Conservation (phyloP, 2,329 filamentous ascomycete genomes). For the Magnaporthiopsis rhizophila region DNA sequence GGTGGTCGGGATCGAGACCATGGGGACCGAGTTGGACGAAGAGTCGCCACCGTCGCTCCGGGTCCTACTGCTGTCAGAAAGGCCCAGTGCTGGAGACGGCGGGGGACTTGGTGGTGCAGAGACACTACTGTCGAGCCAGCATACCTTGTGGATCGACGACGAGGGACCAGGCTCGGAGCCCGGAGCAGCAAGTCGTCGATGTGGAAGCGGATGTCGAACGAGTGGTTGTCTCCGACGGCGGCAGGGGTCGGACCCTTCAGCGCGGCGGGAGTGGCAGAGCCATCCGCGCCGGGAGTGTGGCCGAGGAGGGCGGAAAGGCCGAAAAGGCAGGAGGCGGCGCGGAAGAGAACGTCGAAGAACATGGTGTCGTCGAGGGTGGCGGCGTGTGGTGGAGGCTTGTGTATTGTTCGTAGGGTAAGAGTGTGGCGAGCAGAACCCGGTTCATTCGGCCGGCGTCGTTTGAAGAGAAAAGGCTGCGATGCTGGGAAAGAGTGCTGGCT, state of each 20-base stretch:
- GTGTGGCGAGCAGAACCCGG: not conserved
- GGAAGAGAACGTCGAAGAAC: not conserved
- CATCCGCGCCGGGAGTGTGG: not conserved
- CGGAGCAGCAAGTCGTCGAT: not conserved
- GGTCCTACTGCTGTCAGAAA: not conserved
- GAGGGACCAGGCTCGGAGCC: not conserved
- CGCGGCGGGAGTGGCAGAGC: not conserved
- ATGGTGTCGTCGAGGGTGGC: not conserved
- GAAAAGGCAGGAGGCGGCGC: not conserved
- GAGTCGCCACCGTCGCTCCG: not conserved
- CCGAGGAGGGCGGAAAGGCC: not conserved
- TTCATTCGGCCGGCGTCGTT: too few relatives aligned
- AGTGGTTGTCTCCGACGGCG: not conserved
- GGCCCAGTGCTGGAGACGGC: too few relatives aligned
- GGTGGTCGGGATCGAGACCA: not conserved
- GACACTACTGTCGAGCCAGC: not conserved
- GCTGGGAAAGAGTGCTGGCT: not conserved
- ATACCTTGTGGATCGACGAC: not conserved
- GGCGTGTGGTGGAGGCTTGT: not conserved
- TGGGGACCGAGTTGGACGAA: not conserved
- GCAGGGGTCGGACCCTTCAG: not conserved
- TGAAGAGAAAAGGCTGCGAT: not conserved
- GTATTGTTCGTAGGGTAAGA: not conserved
- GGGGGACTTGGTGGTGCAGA: too few relatives aligned
- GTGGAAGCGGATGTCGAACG: not conserved